Conservation (phyloP, 2,329 filamentous ascomycete species). For the Drechslerella coelobrocha region DNA sequence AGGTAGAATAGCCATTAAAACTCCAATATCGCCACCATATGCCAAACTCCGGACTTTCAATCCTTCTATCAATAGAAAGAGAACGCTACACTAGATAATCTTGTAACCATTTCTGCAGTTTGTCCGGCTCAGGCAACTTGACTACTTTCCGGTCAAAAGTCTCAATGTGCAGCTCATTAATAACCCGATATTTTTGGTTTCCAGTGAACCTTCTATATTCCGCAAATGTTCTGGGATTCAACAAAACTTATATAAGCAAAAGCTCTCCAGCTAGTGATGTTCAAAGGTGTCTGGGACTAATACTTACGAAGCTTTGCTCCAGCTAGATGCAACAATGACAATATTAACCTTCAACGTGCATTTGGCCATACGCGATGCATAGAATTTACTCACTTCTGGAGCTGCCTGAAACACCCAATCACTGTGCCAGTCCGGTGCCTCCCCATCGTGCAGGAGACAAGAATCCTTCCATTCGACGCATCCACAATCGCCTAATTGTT, state of each 20-base stretch:
- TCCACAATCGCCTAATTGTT: constrained; percentile 30
- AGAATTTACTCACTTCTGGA: constrained; percentile 39
- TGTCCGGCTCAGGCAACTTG: constrained; percentile 26
- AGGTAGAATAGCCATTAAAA: constrained; percentile 4
- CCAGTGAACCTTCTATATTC: constrained; percentile 47
- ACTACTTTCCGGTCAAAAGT: constrained; percentile 29
- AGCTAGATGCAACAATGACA: constrained; percentile 10
- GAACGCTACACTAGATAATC: background rate
- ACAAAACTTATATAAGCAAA: background rate
- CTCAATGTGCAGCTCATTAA: constrained; percentile 48
- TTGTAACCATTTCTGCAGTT: constrained; percentile 27
- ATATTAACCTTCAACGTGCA: constrained; percentile 6
- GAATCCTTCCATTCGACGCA: constrained; percentile 40
- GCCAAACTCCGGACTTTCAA: constrained; percentile 26
- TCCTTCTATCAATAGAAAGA: background rate
- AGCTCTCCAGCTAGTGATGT: background rate
- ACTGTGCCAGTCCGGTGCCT: constrained; percentile 46
- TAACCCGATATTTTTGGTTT: constrained; percentile 31
- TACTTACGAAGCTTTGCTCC: constrained; percentile 46
- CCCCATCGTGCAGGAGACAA: constrained; percentile 49
- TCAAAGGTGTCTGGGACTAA: background rate
- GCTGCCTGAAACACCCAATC: constrained; percentile 42
- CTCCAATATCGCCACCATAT: constrained; percentile 28
- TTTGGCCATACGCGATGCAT: background rate
- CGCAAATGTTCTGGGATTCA: constrained; percentile 27